These are phyloP conservation scores for Inga leiocalycina DNA, from an alignment of 306 rosid genomes.

Conservation along the genomic window DNA sequence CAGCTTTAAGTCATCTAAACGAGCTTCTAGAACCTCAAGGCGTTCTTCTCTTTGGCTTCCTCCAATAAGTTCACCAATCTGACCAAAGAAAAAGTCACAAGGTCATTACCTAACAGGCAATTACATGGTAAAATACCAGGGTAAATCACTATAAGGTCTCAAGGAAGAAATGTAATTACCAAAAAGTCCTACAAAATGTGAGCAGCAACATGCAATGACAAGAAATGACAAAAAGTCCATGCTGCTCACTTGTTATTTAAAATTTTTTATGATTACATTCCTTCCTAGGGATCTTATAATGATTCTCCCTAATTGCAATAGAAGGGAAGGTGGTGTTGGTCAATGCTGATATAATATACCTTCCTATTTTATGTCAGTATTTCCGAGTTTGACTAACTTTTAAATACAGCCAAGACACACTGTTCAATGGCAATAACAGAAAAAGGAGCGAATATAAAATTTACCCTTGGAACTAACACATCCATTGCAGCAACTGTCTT, in stretches of 20 bases:
- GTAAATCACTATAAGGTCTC: no score
- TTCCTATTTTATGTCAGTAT: not conserved
- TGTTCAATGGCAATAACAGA: conserved; percentile 9
- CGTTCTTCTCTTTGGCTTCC: conserved; percentile 99
- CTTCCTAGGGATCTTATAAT: no score
- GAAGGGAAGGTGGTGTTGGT: not conserved
- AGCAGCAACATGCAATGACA: no score
- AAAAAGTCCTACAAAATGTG: no score
- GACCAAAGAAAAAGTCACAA: conserved; percentile 32
- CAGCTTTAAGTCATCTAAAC: conserved; percentile 83
- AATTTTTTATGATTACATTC: no score
- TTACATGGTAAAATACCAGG: not conserved
- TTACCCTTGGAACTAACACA: conserved; percentile 94
- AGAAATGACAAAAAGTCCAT: no score
- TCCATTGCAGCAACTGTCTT: conserved; percentile 99
- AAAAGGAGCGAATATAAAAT: conserved; percentile 1
- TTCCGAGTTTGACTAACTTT: conserved; percentile 18
- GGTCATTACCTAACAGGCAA: not conserved
- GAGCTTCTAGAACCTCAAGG: conserved; percentile 76
- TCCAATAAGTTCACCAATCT: conserved; percentile 98
- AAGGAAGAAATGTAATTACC: no score
- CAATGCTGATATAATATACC: not conserved
- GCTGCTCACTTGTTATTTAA: no score
- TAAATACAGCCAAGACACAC: conserved; percentile 15
- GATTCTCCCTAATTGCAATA: not conserved